phyloP scores from a whole-genome alignment of 2,329 filamentous ascomycete genomes.

The Aspergillus oerlinghausenensis region DNA sequence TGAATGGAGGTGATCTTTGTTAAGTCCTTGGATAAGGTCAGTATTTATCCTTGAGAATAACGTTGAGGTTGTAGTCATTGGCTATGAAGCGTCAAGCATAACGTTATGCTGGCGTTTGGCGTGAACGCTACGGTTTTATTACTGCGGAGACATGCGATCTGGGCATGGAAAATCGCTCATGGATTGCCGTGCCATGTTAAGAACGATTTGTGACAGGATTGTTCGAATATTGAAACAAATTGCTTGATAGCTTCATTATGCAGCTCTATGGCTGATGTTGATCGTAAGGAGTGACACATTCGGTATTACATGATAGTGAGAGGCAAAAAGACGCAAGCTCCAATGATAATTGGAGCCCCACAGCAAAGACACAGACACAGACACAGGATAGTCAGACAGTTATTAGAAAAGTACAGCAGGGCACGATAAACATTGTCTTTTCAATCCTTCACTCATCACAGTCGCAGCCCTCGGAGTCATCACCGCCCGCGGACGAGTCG shows the following conservation, averaged over 20 bases:
- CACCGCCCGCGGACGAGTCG: too few relatives aligned
- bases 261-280: not conserved
- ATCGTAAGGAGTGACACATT: not conserved
- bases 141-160: too few relatives aligned
- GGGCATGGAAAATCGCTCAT: too few relatives aligned
- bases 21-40: fast-evolving
- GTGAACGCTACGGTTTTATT: too few relatives aligned
- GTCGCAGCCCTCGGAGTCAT: not conserved
- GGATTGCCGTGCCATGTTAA: too few relatives aligned
- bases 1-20: too few relatives aligned
- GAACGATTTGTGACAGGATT: fast-evolving
- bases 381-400: not conserved
- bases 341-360: not conserved
- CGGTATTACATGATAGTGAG: not conserved
- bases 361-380: too few relatives aligned
- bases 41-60: too few relatives aligned
- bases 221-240: not conserved
- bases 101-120: too few relatives aligned
- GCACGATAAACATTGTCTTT: not conserved
- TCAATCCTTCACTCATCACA: not conserved
- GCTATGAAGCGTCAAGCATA: too few relatives aligned
- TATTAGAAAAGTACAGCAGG: not conserved
- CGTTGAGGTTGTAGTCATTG: too few relatives aligned
- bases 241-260: not conserved
- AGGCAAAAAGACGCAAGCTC: not conserved